Percentiles rank a stretch among this genome's conserved stretches.
Evolutionary conservation across 2,329 filamentous ascomycete genomes (phyloP).

Genomic region (Colletotrichum aenigma): DNA sequence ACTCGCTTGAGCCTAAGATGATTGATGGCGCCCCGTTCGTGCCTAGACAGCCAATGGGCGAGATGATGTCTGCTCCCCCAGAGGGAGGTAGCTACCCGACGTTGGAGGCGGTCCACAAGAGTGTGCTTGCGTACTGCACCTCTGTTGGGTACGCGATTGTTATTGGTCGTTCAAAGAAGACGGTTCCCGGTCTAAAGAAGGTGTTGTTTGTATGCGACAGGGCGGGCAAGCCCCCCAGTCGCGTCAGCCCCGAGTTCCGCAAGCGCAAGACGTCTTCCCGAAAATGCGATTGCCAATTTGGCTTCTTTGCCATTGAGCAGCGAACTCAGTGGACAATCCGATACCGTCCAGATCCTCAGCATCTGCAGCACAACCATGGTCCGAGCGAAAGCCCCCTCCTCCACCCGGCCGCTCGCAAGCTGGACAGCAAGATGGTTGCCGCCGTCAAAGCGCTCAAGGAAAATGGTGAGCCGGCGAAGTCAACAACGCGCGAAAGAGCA

Average conservation of each 20-base stretch:
- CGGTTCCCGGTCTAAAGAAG: slow-evolving; percentile 69
- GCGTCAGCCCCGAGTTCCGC: slow-evolving; percentile 66
- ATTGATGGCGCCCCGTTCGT: slow-evolving; percentile 55
- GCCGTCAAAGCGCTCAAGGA: slow-evolving; percentile 71
- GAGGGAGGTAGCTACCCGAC: slow-evolving; percentile 69
- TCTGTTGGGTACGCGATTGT: slow-evolving; percentile 72
- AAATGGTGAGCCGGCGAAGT: slow-evolving; percentile 53
- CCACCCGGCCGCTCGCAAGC: slow-evolving; percentile 68
- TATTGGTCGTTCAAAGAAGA: slow-evolving; percentile 71
- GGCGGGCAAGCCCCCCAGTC: slow-evolving; percentile 65
- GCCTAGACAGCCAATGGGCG: slow-evolving; percentile 59
- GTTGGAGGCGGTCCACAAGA: slow-evolving; percentile 68
- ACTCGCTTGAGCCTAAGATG: slow-evolving; percentile 52
- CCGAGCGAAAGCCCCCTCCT: slow-evolving; percentile 71
- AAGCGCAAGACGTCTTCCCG: slow-evolving; percentile 72
- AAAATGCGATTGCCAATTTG: slow-evolving; percentile 72
- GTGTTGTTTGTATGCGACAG: slow-evolving; percentile 71
- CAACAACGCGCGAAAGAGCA: slow-evolving; percentile 1
- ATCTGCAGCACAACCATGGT: slow-evolving; percentile 67
- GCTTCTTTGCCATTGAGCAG: slow-evolving; percentile 73
- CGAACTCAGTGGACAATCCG: slow-evolving; percentile 70
- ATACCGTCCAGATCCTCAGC: slow-evolving; percentile 63
- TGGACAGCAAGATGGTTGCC: slow-evolving; percentile 71
- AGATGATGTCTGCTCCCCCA: slow-evolving; percentile 66
- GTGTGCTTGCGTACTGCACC: slow-evolving; percentile 67